Evolutionary conservation across 768 basidiomycete species (phyloP).

Genomic region (Pleurotus platypus): DNA sequence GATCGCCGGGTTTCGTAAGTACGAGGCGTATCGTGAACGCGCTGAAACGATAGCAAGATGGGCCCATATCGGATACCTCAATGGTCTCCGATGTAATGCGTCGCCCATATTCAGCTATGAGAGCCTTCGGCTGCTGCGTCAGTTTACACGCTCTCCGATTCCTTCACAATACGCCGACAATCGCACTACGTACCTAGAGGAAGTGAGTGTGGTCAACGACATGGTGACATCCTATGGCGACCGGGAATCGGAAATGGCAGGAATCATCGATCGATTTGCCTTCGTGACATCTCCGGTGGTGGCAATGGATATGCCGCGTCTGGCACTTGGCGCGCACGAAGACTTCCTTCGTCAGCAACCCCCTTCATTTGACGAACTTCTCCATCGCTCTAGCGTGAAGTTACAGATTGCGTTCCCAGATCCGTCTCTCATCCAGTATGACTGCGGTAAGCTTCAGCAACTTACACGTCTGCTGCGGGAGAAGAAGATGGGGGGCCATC

Average conservation of each 20-base stretch:
- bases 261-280: constrained; percentile 64
- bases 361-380: constrained; percentile 55
- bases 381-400: constrained; percentile 78
- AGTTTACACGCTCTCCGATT: constrained; percentile 42
- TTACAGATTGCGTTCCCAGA: constrained; percentile 94
- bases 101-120: constrained; percentile 47
- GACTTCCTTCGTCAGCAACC: constrained; percentile 25
- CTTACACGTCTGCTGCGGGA: constrained; percentile 76
- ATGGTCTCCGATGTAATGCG: constrained; percentile 61
- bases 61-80: constrained; percentile 70
- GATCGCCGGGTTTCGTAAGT: constrained; percentile 64
- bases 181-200: constrained; percentile 38
- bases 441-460: constrained; percentile 92
- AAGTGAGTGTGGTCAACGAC: constrained; percentile 33
- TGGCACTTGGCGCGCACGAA: constrained; percentile 49
- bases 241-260: constrained; percentile 52
- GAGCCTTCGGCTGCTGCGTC: constrained; percentile 33
- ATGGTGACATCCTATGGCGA: constrained; percentile 62
- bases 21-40: constrained; percentile 46
- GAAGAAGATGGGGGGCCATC: constrained; percentile 84
- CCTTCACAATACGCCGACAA: constrained; percentile 45
- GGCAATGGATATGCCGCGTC: constrained; percentile 65
- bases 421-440: constrained; percentile 84
- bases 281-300: constrained; percentile 80
- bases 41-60: constrained; percentile 55